phyloP scores from a whole-genome alignment of 805 yeast genomes.

The Metschnikowia cerradonensis region DNA sequence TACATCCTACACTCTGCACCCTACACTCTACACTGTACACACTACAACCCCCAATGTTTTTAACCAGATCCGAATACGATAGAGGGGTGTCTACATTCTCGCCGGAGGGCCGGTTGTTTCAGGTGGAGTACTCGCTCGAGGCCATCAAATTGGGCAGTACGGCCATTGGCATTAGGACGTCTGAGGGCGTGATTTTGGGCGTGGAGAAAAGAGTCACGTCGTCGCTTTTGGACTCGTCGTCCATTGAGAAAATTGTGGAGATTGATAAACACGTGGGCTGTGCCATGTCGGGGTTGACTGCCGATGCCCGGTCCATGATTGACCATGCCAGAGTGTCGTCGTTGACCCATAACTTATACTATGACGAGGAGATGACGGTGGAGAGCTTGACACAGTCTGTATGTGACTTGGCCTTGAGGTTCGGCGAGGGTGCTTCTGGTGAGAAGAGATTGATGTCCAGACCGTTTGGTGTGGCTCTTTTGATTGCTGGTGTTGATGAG shows the following conservation, averaged over 20 bases:
- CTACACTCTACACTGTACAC: too few species aligned
- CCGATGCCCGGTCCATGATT: slow-evolving; percentile 98
- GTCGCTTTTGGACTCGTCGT: slow-evolving; percentile 80
- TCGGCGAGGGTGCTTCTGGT: slow-evolving; percentile 96
- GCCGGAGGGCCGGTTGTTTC: slow-evolving; percentile 97
- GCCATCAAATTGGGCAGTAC: slow-evolving; percentile 98
- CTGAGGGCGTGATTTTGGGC: slow-evolving; percentile 93
- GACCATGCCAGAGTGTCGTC: slow-evolving; percentile 94
- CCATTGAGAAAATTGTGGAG: slow-evolving; percentile 94
- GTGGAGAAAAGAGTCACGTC: slow-evolving; percentile 98
- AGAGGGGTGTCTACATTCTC: slow-evolving; percentile 98
- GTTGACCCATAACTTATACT: slow-evolving; percentile 83
- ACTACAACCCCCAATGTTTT: slow-evolving; percentile 56
- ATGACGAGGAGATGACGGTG: slow-evolving; percentile 87
- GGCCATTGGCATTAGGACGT: slow-evolving; percentile 93
- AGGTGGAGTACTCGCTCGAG: slow-evolving; percentile 95
- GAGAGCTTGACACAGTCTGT: slow-evolving; percentile 95
- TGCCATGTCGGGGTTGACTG: slow-evolving; percentile 98
- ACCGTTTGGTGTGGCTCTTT: slow-evolving; percentile 97
- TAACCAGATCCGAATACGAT: slow-evolving; percentile 99
- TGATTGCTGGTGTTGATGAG: slow-evolving; percentile 93
- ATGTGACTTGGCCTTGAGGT: slow-evolving; percentile 92
- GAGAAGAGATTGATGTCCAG: slow-evolving; percentile 95
- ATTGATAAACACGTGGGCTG: slow-evolving; percentile 93
- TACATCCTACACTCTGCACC: too few species aligned